Base-by-base conservation (phyloP, 805 yeast species). In the Wickerhamiella musiphila region DNA sequence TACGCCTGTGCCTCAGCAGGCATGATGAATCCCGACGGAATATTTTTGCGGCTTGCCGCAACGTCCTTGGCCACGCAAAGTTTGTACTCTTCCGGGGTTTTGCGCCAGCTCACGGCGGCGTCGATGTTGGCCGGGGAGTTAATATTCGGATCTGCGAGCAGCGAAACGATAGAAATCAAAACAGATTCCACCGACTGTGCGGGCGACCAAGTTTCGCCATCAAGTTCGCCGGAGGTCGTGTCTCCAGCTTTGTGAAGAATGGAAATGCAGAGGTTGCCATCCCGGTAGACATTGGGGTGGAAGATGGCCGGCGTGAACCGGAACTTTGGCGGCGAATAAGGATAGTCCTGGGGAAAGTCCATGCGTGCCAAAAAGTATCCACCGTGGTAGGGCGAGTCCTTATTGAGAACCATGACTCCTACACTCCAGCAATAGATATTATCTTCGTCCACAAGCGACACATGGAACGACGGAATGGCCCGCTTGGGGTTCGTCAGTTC, bases 61-160 rank as follows among this genome's bases (percentile, higher is more conserved):
- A 83, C 94, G 47, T 82, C 93, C 46, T 73, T 69, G 39, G 68
- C 64, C 4, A 83, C 93, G 49, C 70, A 70, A 47, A 66, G 71
- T 52, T 70, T 69, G 58, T 82, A 86, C 28, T 68, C 73, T 17
- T 73, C 81, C 18, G 75, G 74, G 53, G 77, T 70, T 47, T 78
- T 81, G 47, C 93, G 66, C 68, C 81, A 83, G 45, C 78, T 79
- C 27, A 83, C 82, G 13, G 93, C 78, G 12, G 96, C 96, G 54
- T 86, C 96, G 31, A 86, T 84, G 54, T 86, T 86, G 5, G 96
- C 96, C 5, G 96, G 95, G 1, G 94, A 79, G 38, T 72, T 69
- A 37, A 79, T 75, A 57, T 86, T 86, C 33, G 96, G 96, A 53
- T 86, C 95, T 48, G 83, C 93, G 46, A 86, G 65, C 32, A 86